phyloP scores from a whole-genome alignment of 331 rosid genomes.

The Spiraea crenata region DNA sequence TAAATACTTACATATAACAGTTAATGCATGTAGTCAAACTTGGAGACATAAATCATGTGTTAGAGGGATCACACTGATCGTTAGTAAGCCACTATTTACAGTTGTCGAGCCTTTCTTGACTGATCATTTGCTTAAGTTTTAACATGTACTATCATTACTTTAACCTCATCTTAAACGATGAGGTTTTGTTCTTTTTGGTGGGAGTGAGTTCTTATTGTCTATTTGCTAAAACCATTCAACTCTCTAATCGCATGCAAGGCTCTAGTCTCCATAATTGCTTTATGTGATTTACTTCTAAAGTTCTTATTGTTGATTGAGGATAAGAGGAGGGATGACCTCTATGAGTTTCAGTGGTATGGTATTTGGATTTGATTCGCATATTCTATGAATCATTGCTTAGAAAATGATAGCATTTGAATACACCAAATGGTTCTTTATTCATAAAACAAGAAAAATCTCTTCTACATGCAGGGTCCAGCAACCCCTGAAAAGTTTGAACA shows the following conservation, averaged over 20 bases:
- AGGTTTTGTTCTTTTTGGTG: neutral
- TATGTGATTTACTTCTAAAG: no score
- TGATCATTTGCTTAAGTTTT: neutral
- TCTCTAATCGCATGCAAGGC: no score
- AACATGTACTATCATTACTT: neutral
- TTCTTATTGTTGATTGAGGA: neutral
- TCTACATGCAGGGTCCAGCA: constrained; percentile 57
- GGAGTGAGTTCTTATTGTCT: neutral
- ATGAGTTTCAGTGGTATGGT: neutral
- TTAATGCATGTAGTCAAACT: neutral
- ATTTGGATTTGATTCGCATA: neutral
- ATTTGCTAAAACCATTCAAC: neutral
- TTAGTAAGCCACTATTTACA: neutral
- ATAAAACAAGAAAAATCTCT: neutral
- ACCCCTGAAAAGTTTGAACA: constrained; percentile 85
- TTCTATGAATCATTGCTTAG: neutral
- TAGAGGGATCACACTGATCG: neutral
- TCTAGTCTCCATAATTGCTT: no score
- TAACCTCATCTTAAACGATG: neutral
- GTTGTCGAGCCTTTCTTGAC: neutral
- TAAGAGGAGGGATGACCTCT: neutral
- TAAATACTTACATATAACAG: neutral
- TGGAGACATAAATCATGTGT: neutral
- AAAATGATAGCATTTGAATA: neutral
- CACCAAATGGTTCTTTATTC: neutral